These are phyloP conservation scores for Botrytis porri DNA, from an alignment of 2,329 filamentous ascomycete genomes.

Conservation along the genomic window DNA sequence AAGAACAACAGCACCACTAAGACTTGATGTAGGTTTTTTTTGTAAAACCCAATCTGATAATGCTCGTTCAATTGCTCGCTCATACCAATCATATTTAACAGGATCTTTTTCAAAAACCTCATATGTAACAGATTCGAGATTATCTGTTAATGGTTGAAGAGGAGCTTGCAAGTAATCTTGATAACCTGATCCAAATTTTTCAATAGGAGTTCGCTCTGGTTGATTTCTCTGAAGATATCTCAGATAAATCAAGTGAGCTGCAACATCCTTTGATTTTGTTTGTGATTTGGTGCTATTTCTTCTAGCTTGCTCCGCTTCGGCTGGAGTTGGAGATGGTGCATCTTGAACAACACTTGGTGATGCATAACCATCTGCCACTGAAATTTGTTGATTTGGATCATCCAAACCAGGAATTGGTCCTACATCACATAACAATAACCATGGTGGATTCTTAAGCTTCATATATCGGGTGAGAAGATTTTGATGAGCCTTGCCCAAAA, in stretches of 20 bases:
- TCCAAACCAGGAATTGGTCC: constrained; percentile 47
- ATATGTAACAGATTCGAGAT: constrained; percentile 94
- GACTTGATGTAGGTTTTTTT: constrained; percentile 70
- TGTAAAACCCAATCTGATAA: constrained; percentile 74
- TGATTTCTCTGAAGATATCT: constrained; percentile 82
- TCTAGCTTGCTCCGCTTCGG: constrained; percentile 60
- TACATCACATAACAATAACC: constrained; percentile 61
- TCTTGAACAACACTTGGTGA: constrained; percentile 45
- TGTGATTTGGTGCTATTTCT: constrained; percentile 41
- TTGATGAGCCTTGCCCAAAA: constrained; percentile 60
- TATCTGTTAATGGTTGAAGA: constrained; percentile 90
- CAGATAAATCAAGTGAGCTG: constrained; percentile 75
- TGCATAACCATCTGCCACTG: constrained; percentile 37
- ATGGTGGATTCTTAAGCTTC: constrained; percentile 60
- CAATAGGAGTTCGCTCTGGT: constrained; percentile 59
- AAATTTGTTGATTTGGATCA: constrained; percentile 33
- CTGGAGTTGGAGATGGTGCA: constrained; percentile 53
- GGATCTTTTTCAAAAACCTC: constrained; percentile 98
- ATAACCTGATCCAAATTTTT: constrained; percentile 69
- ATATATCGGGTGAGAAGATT: constrained; percentile 60
- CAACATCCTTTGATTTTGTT: constrained; percentile 50
- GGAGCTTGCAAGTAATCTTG: constrained; percentile 97
- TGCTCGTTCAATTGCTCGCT: constrained; percentile 76
- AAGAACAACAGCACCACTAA: constrained; percentile 71
- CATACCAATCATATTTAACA: constrained; percentile 96